Evolutionary conservation across 345 rosid genomes (phyloP), one percentile per base, ranked within the genome.

Genomic region (Acer negundo): DNA sequence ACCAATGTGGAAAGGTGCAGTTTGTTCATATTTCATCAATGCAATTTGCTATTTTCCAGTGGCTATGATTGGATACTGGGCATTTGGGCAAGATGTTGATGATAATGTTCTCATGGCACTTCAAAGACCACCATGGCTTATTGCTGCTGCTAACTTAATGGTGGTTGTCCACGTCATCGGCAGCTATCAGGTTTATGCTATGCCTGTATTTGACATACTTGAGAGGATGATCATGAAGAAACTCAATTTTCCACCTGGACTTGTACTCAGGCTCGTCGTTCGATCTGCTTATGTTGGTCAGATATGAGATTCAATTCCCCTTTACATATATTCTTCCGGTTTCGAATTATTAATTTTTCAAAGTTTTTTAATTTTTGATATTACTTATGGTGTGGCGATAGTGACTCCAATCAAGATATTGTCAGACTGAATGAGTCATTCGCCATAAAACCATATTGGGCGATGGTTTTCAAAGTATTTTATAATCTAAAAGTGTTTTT

Each of bases 31-130:
- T 75, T 90, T 96, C 40, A 74, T 93, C 73, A 93, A 93, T 19
- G 99, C 97, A 1, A 80, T 96, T 28, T 93, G 99, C 87, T 96
- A 96, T 73, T 91, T 96, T 75, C 99, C 98, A 0, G 99, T 93
- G n/a, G 99, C 99, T 11, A 74, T 95, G 0, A 81, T 95, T 0
- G 97, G 98, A 3, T 94, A 94, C 67, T 91, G 95, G 94, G 91
- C 89, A 3, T 92, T 92, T 75, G 98, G 97, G 0, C 89, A 85
- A 74, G 93, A 89, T 68, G 97, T 92, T n/a, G 86, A 90, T 0
- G 99, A 95, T 67, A 95, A 95, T 81, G 95, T 95, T 42, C 88
- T 95, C 7, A 83, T 78, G 70, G 81, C 78, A 40, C 93, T 95
- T 61, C 70, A 85, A 62, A 88, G 77, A 81, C 98, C 98, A 3